Base-by-base conservation (phyloP, 331 rosid genomes). In the Ulmus americana region DNA sequence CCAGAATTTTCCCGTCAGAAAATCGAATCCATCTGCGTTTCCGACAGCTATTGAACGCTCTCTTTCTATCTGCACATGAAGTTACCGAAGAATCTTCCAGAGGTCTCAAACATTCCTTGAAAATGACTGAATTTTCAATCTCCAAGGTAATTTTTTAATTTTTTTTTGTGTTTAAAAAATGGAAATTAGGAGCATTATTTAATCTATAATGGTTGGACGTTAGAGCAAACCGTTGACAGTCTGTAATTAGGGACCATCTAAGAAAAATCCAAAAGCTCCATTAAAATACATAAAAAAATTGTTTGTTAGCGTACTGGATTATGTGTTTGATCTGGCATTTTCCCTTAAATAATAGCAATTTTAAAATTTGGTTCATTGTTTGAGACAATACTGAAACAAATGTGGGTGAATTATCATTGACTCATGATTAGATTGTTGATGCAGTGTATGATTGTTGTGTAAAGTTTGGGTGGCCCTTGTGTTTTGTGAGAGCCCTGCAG, bases 201-300 rank as follows among this genome's bases (percentile, higher is more conserved):
- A 11, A 44, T 73, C 41, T 47, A 61, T 48, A 65, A 64, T 72
- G 43, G 54, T n/a, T 55, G 58, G 68, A 69, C 80, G 86, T 74
- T 86, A 77, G 87, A 79, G 67, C 76, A 73, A 79, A 77, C 74
- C 75, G 76, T 84, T 86, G 90, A 88, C 90, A 86, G 85, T 70
- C 88, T 88, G 96, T 83, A 70, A 74, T 61, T 68, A 74, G 75
- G 85, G 89, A 78, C 95, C 91, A 77, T 73, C 69, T 45, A 51
- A 69, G 76, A 79, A 81, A 85, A 76, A 63, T 81, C 88, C 87
- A 88, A 83, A 58, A 14, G 70, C 74, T 79, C 74, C 67, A 63
- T 42, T 79, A 72, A 61, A 81, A 70, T 79, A 84, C 80, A 78
- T n/a, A 68, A 54, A 75, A 68, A 59, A 50, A 55, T 64, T 44